A percentile compares a stretch with the other conserved stretches of the same genome.
These are phyloP conservation scores for Aspergillus pseudonomiae DNA, from an alignment of 2,329 filamentous ascomycete genomes.

Conservation along the genomic window DNA sequence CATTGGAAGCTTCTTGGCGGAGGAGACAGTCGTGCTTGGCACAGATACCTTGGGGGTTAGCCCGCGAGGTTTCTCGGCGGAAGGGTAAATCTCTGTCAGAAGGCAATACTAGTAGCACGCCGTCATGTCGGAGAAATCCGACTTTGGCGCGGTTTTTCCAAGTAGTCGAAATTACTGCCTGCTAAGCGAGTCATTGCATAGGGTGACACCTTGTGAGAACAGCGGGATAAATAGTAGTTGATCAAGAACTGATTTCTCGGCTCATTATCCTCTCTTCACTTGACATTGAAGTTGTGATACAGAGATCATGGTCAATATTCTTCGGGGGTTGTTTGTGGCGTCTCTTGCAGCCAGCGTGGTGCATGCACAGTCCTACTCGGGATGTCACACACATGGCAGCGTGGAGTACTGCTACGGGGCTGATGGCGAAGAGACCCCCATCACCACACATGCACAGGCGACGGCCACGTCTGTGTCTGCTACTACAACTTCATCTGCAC, in stretches of 20 bases:
- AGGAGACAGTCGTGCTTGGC: constrained; percentile 6
- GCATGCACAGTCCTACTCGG: constrained; percentile 21
- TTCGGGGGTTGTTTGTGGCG: constrained; percentile 6
- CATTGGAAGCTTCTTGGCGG: constrained; percentile 3
- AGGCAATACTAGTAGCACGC: constrained; percentile 2
- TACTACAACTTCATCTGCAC: constrained; percentile 32
- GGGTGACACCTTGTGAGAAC: constrained; percentile 7
- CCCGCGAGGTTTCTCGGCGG: constrained; percentile 2
- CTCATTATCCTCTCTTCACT: neutral
- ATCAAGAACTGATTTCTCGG: neutral
- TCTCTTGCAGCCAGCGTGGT: constrained; percentile 5
- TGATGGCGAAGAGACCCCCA: constrained; percentile 31
- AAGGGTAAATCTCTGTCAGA: constrained; percentile 7
- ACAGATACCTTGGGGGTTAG: constrained; percentile 25
- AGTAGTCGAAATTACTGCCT: neutral
- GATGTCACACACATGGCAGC: constrained; percentile 35
- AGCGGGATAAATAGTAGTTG: constrained; percentile 4
- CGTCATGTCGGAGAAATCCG: constrained; percentile 6
- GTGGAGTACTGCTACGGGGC: constrained; percentile 36
- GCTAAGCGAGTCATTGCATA: neutral
- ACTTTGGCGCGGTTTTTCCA: constrained; percentile 1
- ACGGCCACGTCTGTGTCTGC: constrained; percentile 25
- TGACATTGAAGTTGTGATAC: neutral
- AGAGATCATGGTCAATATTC: neutral
- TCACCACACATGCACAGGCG: constrained; percentile 17